Evolutionary conservation across 78 protist genomes (phyloP), one percentile per base, ranked within the genome.

Genomic region (Speleostelium caveatum): DNA sequence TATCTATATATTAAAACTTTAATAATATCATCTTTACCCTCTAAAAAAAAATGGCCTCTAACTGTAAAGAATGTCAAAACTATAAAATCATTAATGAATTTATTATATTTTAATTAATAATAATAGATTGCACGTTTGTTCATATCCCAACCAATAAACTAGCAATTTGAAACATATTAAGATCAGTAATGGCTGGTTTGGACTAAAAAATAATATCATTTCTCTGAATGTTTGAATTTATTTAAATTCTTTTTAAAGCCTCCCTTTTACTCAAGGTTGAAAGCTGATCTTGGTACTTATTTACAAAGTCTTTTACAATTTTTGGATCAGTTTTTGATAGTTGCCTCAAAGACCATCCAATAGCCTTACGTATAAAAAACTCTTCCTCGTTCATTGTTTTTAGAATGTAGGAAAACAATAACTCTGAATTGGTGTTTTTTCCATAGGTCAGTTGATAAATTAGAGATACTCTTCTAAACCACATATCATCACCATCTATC

Each of bases 261-360:
- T 71, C 91, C 41, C 72, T 53, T 30, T 59, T 56, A 21, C 55
- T 22, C 3, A 83, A 28, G 36, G 7, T 69, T 56, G 79, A 83
- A 3, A 68, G 36, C 4, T 33, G 12, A 26, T 33, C 8, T n/a
- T 22, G 53, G 36, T 73, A 45, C 33, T 3, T 24, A 28, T 80
- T 38, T 0, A 80, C 49, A 42, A 30, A 80, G 8, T 60, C 39
- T 14, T 39, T 30, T 6, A 83, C 61, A 2, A 3, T 41, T 12
- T 56, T 67, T 41, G 42, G 75, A 19, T 69, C 38, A 21, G 60
- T 41, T 36, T 83, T 83, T 6, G 60, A 28, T 10, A 58, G 49
- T 26, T 68, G 56, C 28, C 91, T 26, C 42, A 83, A 58, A 10
- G 78, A 19, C 90, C 90, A 80, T 8, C 79, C 90, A 19, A 67